Evolutionary conservation across 108 stramenopile genomes (phyloP).

Genomic region (Halocafeteria seosinensis): DNA sequence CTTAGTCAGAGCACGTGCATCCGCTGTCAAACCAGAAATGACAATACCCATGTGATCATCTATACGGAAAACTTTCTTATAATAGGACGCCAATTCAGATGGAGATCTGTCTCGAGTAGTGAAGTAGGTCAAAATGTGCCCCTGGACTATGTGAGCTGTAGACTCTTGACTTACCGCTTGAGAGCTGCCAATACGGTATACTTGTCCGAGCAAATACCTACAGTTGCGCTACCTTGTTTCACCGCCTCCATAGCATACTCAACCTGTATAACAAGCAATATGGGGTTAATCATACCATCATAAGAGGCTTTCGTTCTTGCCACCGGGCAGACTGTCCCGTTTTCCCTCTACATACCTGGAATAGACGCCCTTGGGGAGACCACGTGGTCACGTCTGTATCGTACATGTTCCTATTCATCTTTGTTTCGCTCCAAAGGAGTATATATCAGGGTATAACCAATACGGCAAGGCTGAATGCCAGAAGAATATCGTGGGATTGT

Average conservation of each 20-base stretch:
- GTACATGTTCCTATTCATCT: slow-evolving; percentile 95
- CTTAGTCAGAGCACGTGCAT: slow-evolving; percentile 84
- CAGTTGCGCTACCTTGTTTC: slow-evolving; percentile 84
- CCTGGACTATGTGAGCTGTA: neutral
- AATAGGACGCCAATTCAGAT: slow-evolving; percentile 76
- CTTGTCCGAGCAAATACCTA: slow-evolving; percentile 61
- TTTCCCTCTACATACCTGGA: too few relatives aligned
- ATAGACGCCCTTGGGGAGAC: slow-evolving; percentile 91
- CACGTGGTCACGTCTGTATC: slow-evolving; percentile 99
- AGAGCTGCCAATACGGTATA: slow-evolving; percentile 79
- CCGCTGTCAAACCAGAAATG: slow-evolving; percentile 90
- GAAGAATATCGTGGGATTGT: too few relatives aligned
- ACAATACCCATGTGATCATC: slow-evolving; percentile 90
- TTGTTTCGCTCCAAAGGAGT: too few relatives aligned
- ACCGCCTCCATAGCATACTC: slow-evolving; percentile 99
- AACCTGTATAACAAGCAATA: too few relatives aligned
- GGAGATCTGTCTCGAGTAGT: slow-evolving; percentile 30
- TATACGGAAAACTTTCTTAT: slow-evolving; percentile 86
- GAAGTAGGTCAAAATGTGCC: neutral
- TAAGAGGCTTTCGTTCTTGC: too few relatives aligned
- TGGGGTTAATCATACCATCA: too few relatives aligned
- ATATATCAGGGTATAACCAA: too few relatives aligned
- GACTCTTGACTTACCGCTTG: slow-evolving; percentile 40
- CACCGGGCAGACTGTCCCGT: too few relatives aligned
- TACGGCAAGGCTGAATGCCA: too few relatives aligned